Evolutionary conservation across 139 green algal genomes (phyloP).

Genomic region (Tetradesmus obliquus): DNA sequence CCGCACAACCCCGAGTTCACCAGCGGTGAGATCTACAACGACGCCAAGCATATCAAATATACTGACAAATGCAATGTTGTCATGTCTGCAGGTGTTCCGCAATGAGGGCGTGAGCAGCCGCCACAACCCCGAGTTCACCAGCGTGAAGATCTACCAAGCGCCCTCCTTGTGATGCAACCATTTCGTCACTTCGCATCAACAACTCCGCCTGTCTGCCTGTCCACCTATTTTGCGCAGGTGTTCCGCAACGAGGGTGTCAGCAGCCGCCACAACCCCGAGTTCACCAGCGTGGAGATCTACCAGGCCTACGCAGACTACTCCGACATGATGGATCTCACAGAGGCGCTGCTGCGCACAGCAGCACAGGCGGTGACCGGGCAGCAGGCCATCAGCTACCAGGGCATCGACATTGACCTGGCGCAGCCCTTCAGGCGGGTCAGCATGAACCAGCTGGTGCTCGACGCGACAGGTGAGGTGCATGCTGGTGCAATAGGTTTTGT

Average conservation of each 20-base stretch:
- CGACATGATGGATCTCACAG: slow-evolving; percentile 98
- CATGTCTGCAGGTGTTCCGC: slow-evolving; percentile 82
- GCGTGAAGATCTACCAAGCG: slow-evolving; percentile 79
- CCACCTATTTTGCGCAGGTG: slow-evolving; percentile 55
- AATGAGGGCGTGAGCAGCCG: slow-evolving; percentile 92
- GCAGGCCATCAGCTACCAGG: slow-evolving; percentile 83
- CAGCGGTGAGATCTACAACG: slow-evolving; percentile 89
- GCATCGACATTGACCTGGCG: slow-evolving; percentile 80
- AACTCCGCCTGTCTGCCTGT: neutral
- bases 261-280: slow-evolving; percentile 98
- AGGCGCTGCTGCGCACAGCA: slow-evolving; percentile 84
- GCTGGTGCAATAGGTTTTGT: no score
- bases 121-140: slow-evolving; percentile 99
- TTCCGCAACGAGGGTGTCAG: slow-evolving; percentile 96
- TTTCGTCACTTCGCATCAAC: neutral
- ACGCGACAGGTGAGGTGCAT: slow-evolving; percentile 65
- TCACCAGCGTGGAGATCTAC: slow-evolving; percentile 97
- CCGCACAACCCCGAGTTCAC: slow-evolving; percentile 87
- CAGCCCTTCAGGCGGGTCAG: slow-evolving; percentile 88
- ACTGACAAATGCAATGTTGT: no score
- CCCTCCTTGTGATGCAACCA: neutral
- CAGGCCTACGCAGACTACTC: slow-evolving; percentile 97
- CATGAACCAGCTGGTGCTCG: slow-evolving; percentile 93
- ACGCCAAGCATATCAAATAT: no score
- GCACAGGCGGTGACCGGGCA: slow-evolving; percentile 44